Percentiles rank a stretch among this genome's conserved stretches.
Evolutionary conservation across 2,329 filamentous ascomycete genomes (phyloP).

Genomic region (Stagonosporopsis tanaceti): DNA sequence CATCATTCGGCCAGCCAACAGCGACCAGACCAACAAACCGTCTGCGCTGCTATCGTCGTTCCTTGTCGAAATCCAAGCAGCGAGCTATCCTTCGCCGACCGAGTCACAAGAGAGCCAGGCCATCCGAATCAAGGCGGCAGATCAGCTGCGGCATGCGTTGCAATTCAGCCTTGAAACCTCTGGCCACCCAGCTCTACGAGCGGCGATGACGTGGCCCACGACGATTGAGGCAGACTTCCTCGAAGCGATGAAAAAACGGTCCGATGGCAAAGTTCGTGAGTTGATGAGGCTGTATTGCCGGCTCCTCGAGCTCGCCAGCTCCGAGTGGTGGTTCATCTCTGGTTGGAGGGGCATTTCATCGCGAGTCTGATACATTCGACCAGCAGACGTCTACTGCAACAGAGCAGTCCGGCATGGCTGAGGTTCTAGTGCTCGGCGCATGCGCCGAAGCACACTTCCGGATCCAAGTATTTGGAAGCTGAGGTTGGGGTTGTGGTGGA

Average conservation of each 20-base stretch:
- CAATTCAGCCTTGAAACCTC: slow-evolving; percentile 33
- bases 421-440: not conserved
- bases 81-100: slow-evolving; percentile 13
- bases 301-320: slow-evolving; percentile 31
- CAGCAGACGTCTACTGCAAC: not conserved
- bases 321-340: slow-evolving; percentile 36
- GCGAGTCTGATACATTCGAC: not conserved
- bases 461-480: not conserved
- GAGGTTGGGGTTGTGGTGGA: not conserved
- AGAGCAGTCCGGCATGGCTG: not conserved
- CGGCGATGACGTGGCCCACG: slow-evolving; percentile 36
- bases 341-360: slow-evolving; percentile 33
- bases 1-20: slow-evolving; percentile 21
- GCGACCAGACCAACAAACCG: slow-evolving; percentile 22
- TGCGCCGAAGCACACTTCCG: not conserved
- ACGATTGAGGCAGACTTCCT: slow-evolving; percentile 28
- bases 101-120: slow-evolving; percentile 19
- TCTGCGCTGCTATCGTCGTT: slow-evolving; percentile 31
- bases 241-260: slow-evolving; percentile 23
- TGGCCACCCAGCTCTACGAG: slow-evolving; percentile 29
- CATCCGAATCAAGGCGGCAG: slow-evolving; percentile 19
- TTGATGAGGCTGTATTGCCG: slow-evolving; percentile 32
- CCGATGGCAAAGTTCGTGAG: slow-evolving; percentile 21
- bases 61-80: slow-evolving; percentile 30
- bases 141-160: slow-evolving; percentile 26